phyloP scores from a whole-genome alignment of 2,329 filamentous ascomycete species.

The Cladosporium phlei region DNA sequence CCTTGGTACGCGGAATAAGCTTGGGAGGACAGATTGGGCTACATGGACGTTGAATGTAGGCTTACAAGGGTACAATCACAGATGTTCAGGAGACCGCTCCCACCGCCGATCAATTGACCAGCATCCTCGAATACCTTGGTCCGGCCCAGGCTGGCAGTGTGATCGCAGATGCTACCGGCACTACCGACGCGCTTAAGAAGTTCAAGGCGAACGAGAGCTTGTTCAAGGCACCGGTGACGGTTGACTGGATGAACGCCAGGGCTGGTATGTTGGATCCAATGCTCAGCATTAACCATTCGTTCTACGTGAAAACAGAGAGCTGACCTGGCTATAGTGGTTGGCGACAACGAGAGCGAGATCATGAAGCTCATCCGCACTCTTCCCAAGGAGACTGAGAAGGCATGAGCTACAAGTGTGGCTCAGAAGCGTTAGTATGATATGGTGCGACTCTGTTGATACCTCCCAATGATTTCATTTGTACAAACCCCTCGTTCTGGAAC shows the following conservation, averaged over 20 bases:
- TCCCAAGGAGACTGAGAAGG: slow-evolving; percentile 41
- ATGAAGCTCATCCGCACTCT: slow-evolving; percentile 55
- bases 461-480: slow-evolving; percentile 4
- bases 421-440: slow-evolving; percentile 5
- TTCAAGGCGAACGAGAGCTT: slow-evolving; percentile 64
- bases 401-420: slow-evolving; percentile 4
- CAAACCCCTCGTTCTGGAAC: not conserved
- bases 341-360: slow-evolving; percentile 83
- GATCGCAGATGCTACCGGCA: slow-evolving; percentile 67
- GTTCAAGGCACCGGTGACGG: slow-evolving; percentile 75
- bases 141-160: slow-evolving; percentile 57
- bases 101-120: slow-evolving; percentile 76
- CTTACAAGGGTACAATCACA: slow-evolving; percentile 12
- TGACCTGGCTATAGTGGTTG: slow-evolving; percentile 47
- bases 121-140: slow-evolving; percentile 78
- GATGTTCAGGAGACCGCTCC: slow-evolving; percentile 76
- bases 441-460: slow-evolving; percentile 9
- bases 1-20: slow-evolving; percentile 43
- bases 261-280: slow-evolving; percentile 49
- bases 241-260: slow-evolving; percentile 91
- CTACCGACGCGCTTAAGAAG: slow-evolving; percentile 73
- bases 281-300: not conserved
- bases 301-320: not conserved
- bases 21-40: not conserved
- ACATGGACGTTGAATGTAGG: no score